These are phyloP conservation scores for Phtheirospermum japonicum DNA, from an alignment of 257 asterid species.

Conservation along the genomic window DNA sequence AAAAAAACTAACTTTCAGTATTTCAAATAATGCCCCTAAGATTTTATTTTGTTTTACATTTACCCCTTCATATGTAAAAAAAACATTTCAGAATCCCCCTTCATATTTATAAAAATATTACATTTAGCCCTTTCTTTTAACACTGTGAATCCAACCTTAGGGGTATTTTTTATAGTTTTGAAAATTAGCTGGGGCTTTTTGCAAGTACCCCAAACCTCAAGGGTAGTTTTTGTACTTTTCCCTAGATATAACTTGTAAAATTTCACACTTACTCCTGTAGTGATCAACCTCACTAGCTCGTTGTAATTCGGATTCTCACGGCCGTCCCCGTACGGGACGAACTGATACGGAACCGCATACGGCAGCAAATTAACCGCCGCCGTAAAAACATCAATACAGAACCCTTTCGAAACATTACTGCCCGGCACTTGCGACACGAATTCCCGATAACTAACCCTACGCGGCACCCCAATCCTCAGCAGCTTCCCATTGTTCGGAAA, in stretches of 20 bases:
- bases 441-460: conserved; percentile 64
- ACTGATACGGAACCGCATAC: conserved; percentile 81
- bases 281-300: conserved; percentile 55
- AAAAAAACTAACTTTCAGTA: too few relatives aligned
- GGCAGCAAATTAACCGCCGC: conserved; percentile 86
- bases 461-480: conserved; percentile 81
- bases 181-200: too few relatives aligned
- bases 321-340: conserved; percentile 82
- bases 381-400: conserved; percentile 81
- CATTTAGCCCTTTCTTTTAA: too few relatives aligned
- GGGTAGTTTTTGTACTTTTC: background rate
- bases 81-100: too few relatives aligned
- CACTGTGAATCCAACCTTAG: too few relatives aligned
- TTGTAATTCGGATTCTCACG: conserved; percentile 62
- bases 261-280: conserved; percentile 69
- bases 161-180: too few relatives aligned
- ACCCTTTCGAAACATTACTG: conserved; percentile 65
- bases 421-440: conserved; percentile 73
- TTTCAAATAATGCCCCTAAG: too few relatives aligned
- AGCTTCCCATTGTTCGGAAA: conserved; percentile 80
- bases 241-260: background rate
- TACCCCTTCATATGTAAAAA: too few relatives aligned
- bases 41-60: too few relatives aligned
- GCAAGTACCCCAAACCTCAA: background rate
- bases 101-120: too few relatives aligned